Evolutionary conservation across 805 yeast species (phyloP).

Genomic region (Wickerhamomyces bovis): DNA sequence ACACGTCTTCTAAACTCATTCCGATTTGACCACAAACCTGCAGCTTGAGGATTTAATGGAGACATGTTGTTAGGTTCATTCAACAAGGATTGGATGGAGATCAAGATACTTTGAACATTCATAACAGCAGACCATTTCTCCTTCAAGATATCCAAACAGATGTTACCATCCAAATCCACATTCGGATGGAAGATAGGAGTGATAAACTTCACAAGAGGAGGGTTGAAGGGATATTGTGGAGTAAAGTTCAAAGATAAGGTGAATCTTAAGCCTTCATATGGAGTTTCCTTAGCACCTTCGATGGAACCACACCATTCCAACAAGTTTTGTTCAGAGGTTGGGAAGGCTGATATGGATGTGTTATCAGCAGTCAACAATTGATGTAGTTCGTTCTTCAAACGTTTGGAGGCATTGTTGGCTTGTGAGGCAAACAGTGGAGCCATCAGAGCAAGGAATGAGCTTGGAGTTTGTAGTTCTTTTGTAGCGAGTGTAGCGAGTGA

Average conservation of each 20-base stretch:
- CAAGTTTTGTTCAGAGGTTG: slow-evolving; percentile 45
- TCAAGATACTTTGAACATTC: slow-evolving; percentile 53
- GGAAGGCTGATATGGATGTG: slow-evolving; percentile 51
- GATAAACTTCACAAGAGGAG: slow-evolving; percentile 50
- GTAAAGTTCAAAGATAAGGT: slow-evolving; percentile 46
- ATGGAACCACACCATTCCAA: slow-evolving; percentile 33
- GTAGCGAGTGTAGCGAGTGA: no score
- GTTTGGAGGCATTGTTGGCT: background rate
- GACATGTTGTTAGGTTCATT: slow-evolving; percentile 58
- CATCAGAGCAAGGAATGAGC: no score
- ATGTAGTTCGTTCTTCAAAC: slow-evolving; percentile 26
- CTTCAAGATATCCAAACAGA: slow-evolving; percentile 57
- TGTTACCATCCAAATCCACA: slow-evolving; percentile 58
- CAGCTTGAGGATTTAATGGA: slow-evolving; percentile 49
- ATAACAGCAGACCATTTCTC: slow-evolving; percentile 62
- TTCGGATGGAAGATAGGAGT: slow-evolving; percentile 42
- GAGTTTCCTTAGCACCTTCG: slow-evolving; percentile 52
- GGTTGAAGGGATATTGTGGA: slow-evolving; percentile 48
- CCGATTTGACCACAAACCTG: slow-evolving; percentile 32
- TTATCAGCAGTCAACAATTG: slow-evolving; percentile 45
- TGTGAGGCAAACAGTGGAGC: no score
- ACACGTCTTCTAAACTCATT: slow-evolving; percentile 35
- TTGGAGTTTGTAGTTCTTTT: no score
- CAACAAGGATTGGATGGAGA: slow-evolving; percentile 52
- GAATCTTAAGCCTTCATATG: slow-evolving; percentile 40